Evolutionary conservation across 1,139 yeast genomes (phyloP).

Genomic region (Diutina neorugosa): DNA sequence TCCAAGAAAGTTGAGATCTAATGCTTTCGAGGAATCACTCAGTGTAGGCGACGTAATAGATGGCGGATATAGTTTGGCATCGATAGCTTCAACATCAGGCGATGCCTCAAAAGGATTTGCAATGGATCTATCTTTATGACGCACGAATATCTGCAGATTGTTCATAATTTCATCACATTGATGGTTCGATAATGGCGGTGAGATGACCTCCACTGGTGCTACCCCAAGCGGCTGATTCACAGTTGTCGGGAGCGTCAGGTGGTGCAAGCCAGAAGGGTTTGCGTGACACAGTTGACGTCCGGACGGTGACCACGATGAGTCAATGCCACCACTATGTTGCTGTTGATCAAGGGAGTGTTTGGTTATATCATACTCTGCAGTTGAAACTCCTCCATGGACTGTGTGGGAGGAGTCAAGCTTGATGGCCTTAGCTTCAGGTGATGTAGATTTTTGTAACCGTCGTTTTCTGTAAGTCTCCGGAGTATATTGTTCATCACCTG

Average conservation of each 20-base stretch:
- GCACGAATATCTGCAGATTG: neutral
- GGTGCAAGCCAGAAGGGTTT: no score
- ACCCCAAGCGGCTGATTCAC: no score
- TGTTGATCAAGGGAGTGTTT: neutral
- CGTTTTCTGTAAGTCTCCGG: conserved; percentile 12
- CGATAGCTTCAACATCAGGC: neutral
- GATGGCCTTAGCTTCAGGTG: neutral
- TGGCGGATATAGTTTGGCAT: neutral
- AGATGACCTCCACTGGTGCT: no score
- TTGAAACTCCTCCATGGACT: neutral
- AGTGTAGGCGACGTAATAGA: neutral
- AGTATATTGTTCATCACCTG: conserved; percentile 4
- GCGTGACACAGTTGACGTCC: no score
- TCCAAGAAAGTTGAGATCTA: neutral
- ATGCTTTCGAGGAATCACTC: neutral
- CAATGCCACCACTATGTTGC: neutral
- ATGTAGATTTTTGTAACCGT: conserved; percentile 7
- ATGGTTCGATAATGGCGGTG: neutral
- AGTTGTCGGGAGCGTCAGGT: no score
- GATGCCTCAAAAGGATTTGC: neutral
- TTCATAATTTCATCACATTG: neutral
- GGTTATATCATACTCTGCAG: neutral
- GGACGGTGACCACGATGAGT: no score
- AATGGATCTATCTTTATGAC: neutral
- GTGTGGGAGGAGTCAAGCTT: neutral